Evolutionary conservation across 2,329 filamentous ascomycete species (phyloP), one percentile per base, ranked within the genome.

Genomic region (Aschersonia sp.): DNA sequence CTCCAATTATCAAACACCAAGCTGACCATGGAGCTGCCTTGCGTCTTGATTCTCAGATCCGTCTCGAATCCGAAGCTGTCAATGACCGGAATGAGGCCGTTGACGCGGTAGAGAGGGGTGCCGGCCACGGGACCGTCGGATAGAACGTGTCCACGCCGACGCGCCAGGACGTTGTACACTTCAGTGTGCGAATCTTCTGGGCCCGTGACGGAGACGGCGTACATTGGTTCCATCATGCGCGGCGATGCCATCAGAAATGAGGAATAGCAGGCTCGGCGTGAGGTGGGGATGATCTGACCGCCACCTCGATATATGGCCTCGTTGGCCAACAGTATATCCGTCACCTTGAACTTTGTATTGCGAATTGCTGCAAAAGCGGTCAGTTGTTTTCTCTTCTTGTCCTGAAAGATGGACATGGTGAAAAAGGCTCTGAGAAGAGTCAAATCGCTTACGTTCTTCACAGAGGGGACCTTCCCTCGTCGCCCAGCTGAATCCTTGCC

Each of bases 21-120:
- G 57, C 83, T 89, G 47, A 97, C 81, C 59, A 87, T 89, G 48
- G 89, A 89, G 62, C 89, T 84, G 47, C 92, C 91, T 69, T 96
- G 87, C 0, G 91, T 96, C 66, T 95, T 89, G 60, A 97, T 97
- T 52, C 92, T 77, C 50, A 98, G 74, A 69, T 98, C 92, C 10
- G 92, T 97, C 71, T 98, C 92, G 65, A 98, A 97, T 28, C 92
- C 92, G 60, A 98, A 98, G 31, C 83, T 89, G 70, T 98, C 92
- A 61, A 98, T 95, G 51, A 97, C 92, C 7, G 92, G 92, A 48
- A 98, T 81, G 45, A 97, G 73, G 3, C 92, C 92, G 58, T 83
- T 85, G 47, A 96, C 89, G 29, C 85, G 84, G 67, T 96, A 97
- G 9, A 98, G 75, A 4, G 91, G 92, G 7, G 92, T 97, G 30